Evolutionary conservation across 1,284 basidiomycete species (phyloP).

Genomic region (Tetrapyrgos nigripes): DNA sequence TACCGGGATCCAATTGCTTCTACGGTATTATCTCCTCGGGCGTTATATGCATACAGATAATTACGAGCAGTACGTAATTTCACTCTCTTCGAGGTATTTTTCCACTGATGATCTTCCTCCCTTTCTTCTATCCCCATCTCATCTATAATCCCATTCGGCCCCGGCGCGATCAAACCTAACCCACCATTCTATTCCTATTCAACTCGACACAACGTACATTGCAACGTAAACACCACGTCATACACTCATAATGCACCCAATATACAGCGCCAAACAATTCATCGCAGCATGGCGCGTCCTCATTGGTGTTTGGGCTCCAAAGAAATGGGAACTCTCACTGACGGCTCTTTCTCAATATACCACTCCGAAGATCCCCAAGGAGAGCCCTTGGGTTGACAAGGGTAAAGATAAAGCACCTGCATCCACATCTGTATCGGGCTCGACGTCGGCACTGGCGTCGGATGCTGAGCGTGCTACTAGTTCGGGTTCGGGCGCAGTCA

Average conservation of each 20-base stretch:
- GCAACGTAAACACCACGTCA: no score
- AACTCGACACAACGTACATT: no score
- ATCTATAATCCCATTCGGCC: no score
- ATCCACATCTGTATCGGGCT: constrained; percentile 4
- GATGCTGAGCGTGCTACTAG: neutral
- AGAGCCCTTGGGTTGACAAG: constrained; percentile 73
- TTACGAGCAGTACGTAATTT: constrained; percentile 77
- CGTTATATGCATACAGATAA: no score
- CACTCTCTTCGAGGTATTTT: constrained; percentile 6
- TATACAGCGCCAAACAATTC: constrained; percentile 75
- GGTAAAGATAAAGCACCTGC: constrained; percentile 35
- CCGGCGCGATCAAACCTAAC: no score
- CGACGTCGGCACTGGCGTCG: neutral
- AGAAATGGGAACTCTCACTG: constrained; percentile 77
- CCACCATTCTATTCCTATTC: no score
- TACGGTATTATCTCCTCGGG: no score
- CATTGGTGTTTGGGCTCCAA: constrained; percentile 89
- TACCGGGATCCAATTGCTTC: no score
- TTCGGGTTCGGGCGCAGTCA: constrained; percentile 21
- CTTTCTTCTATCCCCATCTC: no score
- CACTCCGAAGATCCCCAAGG: constrained; percentile 65
- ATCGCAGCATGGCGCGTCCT: constrained; percentile 90
- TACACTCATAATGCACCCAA: constrained; percentile 28
- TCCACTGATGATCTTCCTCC: constrained; percentile 28
- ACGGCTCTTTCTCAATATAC: constrained; percentile 78